Conservation (phyloP, 139 green algal genomes). For the Chlamydomonas incerta region DNA sequence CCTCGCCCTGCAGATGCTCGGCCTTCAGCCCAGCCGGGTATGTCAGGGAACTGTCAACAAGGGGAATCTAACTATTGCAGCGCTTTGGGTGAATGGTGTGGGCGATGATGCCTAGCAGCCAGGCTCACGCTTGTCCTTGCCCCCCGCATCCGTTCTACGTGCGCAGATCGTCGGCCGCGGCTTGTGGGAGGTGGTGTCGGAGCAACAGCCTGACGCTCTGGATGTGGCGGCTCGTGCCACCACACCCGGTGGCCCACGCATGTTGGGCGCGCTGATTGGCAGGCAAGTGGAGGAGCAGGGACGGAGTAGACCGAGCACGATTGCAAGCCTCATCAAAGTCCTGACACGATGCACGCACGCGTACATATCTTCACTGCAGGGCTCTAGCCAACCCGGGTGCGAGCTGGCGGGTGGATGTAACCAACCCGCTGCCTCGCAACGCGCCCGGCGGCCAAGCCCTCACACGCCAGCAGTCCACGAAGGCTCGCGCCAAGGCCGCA, state of each 20-base stretch:
- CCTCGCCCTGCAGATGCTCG: neutral
- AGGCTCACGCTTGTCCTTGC: too few relatives aligned
- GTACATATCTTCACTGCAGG: too few relatives aligned
- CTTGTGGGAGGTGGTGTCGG: constrained; percentile 9
- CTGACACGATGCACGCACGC: too few relatives aligned
- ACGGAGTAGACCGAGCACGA: too few relatives aligned
- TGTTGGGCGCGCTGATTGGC: neutral
- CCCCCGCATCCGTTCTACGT: too few relatives aligned
- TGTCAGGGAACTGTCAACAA: too few relatives aligned
- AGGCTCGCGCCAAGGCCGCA: neutral
- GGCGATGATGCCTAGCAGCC: too few relatives aligned
- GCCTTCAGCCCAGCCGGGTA: constrained; percentile 2
- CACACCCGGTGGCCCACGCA: neutral
- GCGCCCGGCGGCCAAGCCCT: too few relatives aligned
- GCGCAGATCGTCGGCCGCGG: neutral
- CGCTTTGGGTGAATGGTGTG: too few relatives aligned
- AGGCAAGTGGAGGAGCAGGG: neutral
- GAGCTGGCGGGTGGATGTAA: neutral
- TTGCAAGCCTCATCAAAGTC: too few relatives aligned
- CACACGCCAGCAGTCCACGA: neutral
- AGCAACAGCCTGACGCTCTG: neutral
- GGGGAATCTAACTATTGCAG: too few relatives aligned
- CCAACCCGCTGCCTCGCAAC: neutral
- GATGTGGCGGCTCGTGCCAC: neutral
- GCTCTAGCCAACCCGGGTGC: neutral